Percentiles rank a stretch among this genome's conserved stretches.
These are phyloP conservation scores for Setaria italica DNA, from an alignment of 202 grass and related monocot species.

Conservation along the genomic window DNA sequence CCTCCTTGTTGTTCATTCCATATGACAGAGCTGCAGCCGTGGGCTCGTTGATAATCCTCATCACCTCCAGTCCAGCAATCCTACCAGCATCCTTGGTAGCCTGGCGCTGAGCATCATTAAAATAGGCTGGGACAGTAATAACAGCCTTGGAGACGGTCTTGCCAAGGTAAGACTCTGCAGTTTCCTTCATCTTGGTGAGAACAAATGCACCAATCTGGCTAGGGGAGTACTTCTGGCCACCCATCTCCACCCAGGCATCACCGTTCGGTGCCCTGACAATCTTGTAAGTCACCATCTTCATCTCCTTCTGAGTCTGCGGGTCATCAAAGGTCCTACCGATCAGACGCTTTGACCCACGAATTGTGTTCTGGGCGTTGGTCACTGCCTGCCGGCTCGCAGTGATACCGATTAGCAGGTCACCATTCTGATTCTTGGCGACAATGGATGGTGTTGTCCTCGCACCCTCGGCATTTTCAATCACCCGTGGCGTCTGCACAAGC, in stretches of 20 bases:
- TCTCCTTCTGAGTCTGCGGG: conserved; percentile 83
- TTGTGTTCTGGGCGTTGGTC: conserved; percentile 88
- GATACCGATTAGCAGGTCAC: conserved; percentile 79
- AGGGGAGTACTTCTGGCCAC: conserved; percentile 76
- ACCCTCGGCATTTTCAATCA: conserved; percentile 94
- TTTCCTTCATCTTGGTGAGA: conserved; percentile 98
- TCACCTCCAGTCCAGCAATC: conserved; percentile 89
- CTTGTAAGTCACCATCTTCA: conserved; percentile 98
- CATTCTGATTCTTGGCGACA: conserved; percentile 76
- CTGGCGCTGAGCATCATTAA: conserved; percentile 97
- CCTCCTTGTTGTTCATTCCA: conserved; percentile 99
- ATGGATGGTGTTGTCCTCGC: conserved; percentile 88
- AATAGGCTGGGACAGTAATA: conserved; percentile 96
- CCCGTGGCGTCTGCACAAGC: conserved; percentile 58
- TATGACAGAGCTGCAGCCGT: conserved; percentile 90
- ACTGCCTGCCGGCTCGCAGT: conserved; percentile 87
- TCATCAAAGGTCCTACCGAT: conserved; percentile 87
- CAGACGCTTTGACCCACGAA: conserved; percentile 85
- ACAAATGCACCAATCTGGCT: conserved; percentile 96
- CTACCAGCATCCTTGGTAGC: conserved; percentile 97
- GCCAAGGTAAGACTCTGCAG: conserved; percentile 84
- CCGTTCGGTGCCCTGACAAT: conserved; percentile 87
- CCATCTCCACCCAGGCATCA: conserved; percentile 96
- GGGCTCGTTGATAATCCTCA: conserved; percentile 97
- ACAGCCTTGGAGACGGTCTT: conserved; percentile 92